These are phyloP conservation scores for Yamadazyma sp. DNA, from an alignment of 1,139 yeast genomes.

Conservation along the genomic window DNA sequence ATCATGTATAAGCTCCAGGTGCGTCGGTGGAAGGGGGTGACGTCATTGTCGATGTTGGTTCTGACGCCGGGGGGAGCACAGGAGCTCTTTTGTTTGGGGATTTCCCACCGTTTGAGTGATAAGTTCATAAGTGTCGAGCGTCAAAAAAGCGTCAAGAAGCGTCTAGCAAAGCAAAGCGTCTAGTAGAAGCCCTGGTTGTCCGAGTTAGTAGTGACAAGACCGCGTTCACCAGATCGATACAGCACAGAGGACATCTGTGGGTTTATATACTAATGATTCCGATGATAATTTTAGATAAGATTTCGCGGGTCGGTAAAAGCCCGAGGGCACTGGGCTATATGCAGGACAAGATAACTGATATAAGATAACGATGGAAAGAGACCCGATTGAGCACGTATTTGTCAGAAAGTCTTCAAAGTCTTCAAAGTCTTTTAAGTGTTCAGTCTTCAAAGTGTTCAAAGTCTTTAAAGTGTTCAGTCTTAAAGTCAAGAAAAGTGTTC, in stretches of 20 bases:
- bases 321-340: not conserved
- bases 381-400: too few relatives aligned
- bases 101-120: slow-evolving; percentile 10
- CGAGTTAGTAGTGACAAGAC: not conserved
- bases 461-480: too few relatives aligned
- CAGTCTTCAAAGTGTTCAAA: too few relatives aligned
- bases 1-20: slow-evolving; percentile 16
- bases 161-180: too few relatives aligned
- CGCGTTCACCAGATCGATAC: too few relatives aligned
- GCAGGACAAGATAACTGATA: not conserved
- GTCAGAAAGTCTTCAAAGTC: too few relatives aligned
- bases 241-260: too few relatives aligned
- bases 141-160: not conserved
- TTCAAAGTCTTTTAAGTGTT: too few relatives aligned
- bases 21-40: slow-evolving; percentile 14
- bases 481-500: not conserved
- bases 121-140: not conserved
- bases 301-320: not conserved
- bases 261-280: too few relatives aligned
- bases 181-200: too few relatives aligned
- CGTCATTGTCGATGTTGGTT: slow-evolving; percentile 17
- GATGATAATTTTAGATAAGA: too few relatives aligned
- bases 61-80: slow-evolving; percentile 17
- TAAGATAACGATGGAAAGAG: too few relatives aligned
- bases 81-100: slow-evolving; percentile 15